Evolutionary conservation across 495 filamentous ascomycete species (phyloP), one percentile per base, ranked within the genome.

Genomic region (Podospora bellae-mahoneyi): DNA sequence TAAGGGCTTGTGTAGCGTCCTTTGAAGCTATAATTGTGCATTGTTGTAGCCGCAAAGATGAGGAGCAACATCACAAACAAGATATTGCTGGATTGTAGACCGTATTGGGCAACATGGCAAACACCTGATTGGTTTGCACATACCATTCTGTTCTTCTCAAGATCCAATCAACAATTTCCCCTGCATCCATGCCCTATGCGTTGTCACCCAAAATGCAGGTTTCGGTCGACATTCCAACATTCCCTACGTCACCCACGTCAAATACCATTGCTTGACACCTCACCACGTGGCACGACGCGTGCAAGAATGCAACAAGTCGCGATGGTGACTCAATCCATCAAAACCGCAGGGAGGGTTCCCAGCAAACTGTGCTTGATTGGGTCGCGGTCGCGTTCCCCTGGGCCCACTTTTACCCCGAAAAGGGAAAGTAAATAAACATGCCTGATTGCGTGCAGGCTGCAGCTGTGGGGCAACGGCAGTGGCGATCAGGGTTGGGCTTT

Each of bases 341-440:
- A 5, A 32, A 6, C 0, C 13, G 9, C 15, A 48, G 39, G 39
- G 39, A 48, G 39, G 15, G 15, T 13, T 48, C 39, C 39, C 39
- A 48, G 7, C 9, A 48, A 16, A 48, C 0, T 3, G 13, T 32
- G 39, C 6, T 10, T 48, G 39, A 48, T 48, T 48, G 39, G 39
- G 39, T 48, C 39, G 39, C 39, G 39, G 56, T 58, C 56, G 56
- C 56, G 56, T 58, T 13, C 56, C 56, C 56, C 19, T 53, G n/a
- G 65, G 2, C 65, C 57, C 65, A 19, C 39, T 10, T 60, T 18
- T 62, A 16, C 53, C 5, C 57, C 20, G 2, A 19, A 60, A 60
- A 7, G 6, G 57, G 65, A 60, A 54, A 57, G 56, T 69, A 69
- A 69, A 66, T 20, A 69, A 69, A 69, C 68, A 69, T 23, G 39